Base-by-base conservation (phyloP, 2,329 filamentous ascomycete genomes). In the Rosellinia necatrix region DNA sequence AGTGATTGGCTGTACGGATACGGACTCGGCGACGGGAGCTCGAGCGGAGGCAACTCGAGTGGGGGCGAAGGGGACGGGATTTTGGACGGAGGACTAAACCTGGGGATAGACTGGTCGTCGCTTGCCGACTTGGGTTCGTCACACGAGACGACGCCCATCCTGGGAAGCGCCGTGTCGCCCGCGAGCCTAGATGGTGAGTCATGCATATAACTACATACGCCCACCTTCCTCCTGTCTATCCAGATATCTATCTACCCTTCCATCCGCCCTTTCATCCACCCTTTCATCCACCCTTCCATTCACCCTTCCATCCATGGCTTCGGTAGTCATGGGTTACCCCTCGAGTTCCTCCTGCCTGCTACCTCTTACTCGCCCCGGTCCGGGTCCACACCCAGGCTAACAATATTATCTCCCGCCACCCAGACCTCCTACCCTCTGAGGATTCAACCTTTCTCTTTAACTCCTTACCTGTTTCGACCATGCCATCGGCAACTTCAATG, bases 1-100 rank as follows among this genome's bases (percentile, higher is more conserved):
- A 55, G 61, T 47, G 61, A 66, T 52, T 66, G 67, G 65, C 62
- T 68, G 57, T 54, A 60, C 21, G 66, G 60, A 56, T 62, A 64
- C 40, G 59, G 50, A 49, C 43, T 60, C 30, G 42, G 47, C 13
- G 55, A 61, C 17, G 52, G 54, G 17, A 60, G 41, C 37, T 51
- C 52, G 30, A 55, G 56, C 30, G 51, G 53, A 58, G 52, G n/a
- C n/a, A 60, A 37, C 37, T 51, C 52, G 30, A 55, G 56, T 35
- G 51, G 53, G 56, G 52, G 51, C 34, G 49, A 58, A 24, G 57
- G 46, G 30, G 58, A 50, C 24, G 55, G 58, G 12, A 37, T 42
- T 25, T 19, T 63, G 19, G 48, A 51, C n/a, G 42, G 38, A 25
- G 53, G 38, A 24, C 17, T 49, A 25, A 49, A 27, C 25, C 30